Conservation (phyloP, 805 yeast species). For the Grigorovia yakushimaensis region DNA sequence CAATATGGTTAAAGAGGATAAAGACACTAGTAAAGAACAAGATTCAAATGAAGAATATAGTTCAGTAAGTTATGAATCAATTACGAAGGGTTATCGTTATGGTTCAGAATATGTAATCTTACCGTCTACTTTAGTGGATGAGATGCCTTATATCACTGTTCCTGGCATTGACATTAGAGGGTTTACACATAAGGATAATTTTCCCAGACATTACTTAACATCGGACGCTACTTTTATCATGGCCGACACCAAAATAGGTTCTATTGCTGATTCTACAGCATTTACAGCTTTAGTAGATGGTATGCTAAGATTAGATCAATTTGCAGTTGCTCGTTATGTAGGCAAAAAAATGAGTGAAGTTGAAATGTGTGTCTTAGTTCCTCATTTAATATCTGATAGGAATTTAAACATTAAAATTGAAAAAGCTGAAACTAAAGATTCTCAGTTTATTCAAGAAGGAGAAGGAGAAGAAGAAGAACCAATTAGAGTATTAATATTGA, state of each 20-base stretch:
- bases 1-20: slow-evolving; percentile 11
- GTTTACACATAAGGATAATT: slow-evolving; percentile 34
- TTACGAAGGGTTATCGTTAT: slow-evolving; percentile 55
- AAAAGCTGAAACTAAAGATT: neutral
- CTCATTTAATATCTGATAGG: slow-evolving; percentile 24
- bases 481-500: slow-evolving; percentile 38
- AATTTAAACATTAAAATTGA: neutral
- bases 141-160: slow-evolving; percentile 31
- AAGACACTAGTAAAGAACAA: slow-evolving; percentile 11
- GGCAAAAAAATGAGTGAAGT: slow-evolving; percentile 39
- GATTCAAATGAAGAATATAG: slow-evolving; percentile 11
- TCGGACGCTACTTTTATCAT: slow-evolving; percentile 51
- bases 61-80: slow-evolving; percentile 29
- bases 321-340: slow-evolving; percentile 59
- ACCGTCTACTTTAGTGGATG: slow-evolving; percentile 37
- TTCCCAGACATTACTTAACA: slow-evolving; percentile 53
- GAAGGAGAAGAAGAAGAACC: slow-evolving; percentile 6
- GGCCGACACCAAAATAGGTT: slow-evolving; percentile 27
- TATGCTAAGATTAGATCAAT: slow-evolving; percentile 36
- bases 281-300: slow-evolving; percentile 44
- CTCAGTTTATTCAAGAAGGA: slow-evolving; percentile 1
- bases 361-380: slow-evolving; percentile 45
- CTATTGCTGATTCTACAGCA: slow-evolving; percentile 32
- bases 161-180: slow-evolving; percentile 61
- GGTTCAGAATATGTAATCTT: slow-evolving; percentile 51